Percentiles rank a stretch among this genome's conserved stretches.
Conservation (phyloP, 164 flowering plant genomes). For the Santalum album region DNA sequence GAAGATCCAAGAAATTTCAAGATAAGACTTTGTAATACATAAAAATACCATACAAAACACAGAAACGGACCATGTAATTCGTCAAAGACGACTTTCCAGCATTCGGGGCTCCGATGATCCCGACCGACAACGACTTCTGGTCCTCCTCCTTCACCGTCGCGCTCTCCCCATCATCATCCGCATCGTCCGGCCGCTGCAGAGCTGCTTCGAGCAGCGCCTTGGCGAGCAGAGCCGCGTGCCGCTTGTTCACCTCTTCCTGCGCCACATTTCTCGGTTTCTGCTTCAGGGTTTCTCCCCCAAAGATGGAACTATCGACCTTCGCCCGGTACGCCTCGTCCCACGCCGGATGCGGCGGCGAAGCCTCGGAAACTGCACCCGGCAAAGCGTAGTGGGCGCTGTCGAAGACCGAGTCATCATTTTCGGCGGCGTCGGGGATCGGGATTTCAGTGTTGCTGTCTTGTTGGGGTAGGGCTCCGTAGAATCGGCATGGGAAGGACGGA, state of each 20-base stretch:
- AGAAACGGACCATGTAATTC: conserved; percentile 62
- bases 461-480: conserved; percentile 43
- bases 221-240: conserved; percentile 35
- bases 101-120: conserved; percentile 93
- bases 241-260: conserved; percentile 30
- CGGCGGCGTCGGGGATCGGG: conserved; percentile 12
- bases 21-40: no score
- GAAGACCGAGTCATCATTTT: conserved; percentile 31
- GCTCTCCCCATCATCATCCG: conserved; percentile 39
- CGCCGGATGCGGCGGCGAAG: conserved; percentile 14
- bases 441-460: no score
- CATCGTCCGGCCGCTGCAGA: conserved; percentile 40
- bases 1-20: no score
- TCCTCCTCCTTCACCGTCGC: conserved; percentile 69
- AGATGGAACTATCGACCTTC: conserved; percentile 40
- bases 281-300: conserved; percentile 28
- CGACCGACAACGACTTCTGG: conserved; percentile 81
- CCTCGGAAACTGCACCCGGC: background rate
- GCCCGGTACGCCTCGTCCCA: conserved; percentile 63
- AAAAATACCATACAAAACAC: background rate
- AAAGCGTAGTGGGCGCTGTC: conserved; percentile 52
- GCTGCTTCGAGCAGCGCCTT: conserved; percentile 60
- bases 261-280: conserved; percentile 2
- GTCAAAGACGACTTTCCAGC: conserved; percentile 94
- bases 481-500: conserved; percentile 19